These are phyloP conservation scores for Paraphaeosphaeria sporulosa DNA, from an alignment of 2,329 filamentous ascomycete species.

Conservation along the genomic window DNA sequence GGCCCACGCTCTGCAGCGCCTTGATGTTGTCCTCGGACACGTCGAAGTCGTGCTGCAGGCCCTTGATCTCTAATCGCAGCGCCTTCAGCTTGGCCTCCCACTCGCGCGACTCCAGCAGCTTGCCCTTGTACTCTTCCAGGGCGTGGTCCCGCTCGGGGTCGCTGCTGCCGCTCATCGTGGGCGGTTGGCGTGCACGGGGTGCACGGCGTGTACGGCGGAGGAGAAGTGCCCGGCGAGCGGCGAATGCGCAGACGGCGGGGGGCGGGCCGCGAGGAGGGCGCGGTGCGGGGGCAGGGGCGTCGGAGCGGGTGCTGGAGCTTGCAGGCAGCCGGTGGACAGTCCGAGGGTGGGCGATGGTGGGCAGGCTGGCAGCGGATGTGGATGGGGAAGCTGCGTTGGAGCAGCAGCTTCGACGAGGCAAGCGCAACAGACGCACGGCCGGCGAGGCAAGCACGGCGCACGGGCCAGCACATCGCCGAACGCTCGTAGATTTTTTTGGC, in stretches of 20 bases:
- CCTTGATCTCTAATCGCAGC: slow-evolving; percentile 94
- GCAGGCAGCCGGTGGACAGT: not conserved
- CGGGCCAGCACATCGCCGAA: not conserved
- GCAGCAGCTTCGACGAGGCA: slow-evolving; percentile 30
- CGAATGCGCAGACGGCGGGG: slow-evolving; percentile 30
- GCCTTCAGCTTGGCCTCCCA: slow-evolving; percentile 98
- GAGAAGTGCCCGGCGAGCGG: slow-evolving; percentile 19
- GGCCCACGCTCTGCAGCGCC: slow-evolving; percentile 96
- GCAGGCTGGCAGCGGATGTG: slow-evolving; percentile 12
- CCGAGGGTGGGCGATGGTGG: slow-evolving; percentile 2
- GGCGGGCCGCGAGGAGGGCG: slow-evolving; percentile 12
- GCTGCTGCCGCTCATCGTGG: slow-evolving; percentile 45
- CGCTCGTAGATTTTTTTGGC: not conserved
- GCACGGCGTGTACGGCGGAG: not conserved
- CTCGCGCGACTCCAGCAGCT: slow-evolving; percentile 87
- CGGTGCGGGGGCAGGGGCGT: not conserved
- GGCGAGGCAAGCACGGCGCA: slow-evolving; percentile 21
- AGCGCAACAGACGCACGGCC: slow-evolving; percentile 15
- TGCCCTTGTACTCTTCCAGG: slow-evolving; percentile 61
- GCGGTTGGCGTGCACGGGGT: slow-evolving; percentile 2
- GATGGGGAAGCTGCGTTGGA: slow-evolving; percentile 25
- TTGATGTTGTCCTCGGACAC: slow-evolving; percentile 99
- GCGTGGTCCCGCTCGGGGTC: slow-evolving; percentile 62
- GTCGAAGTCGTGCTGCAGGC: slow-evolving; percentile 91
- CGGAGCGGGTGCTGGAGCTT: not conserved